Base-by-base conservation (phyloP, 1,284 basidiomycete genomes). In the Sporisorium graminicola region DNA sequence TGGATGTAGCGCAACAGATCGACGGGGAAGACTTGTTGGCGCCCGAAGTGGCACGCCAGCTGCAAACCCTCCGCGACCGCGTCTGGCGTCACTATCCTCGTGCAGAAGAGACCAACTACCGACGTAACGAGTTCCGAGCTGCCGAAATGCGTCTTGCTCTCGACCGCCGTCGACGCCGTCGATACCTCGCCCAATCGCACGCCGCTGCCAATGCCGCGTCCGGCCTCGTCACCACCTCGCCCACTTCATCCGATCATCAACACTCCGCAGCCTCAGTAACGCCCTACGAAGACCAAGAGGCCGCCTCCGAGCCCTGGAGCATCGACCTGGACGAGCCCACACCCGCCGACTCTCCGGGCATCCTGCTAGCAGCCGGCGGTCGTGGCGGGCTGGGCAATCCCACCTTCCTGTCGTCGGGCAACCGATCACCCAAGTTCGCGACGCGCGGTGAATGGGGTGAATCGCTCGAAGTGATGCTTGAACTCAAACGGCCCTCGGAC, bases 401-500 rank as follows among this genome's bases (percentile, higher is more conserved):
- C 0, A 91, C 92, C 78, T 98, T 96, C 79, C 86, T 91, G 50
- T 88, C 91, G 0, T 86, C 90, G 1, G 64, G 67, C 64, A 80
- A 82, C 43, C 79, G 83, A 10, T 80, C 85, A 22, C 87, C 87
- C 18, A 86, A 87, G 50, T 86, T 86, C 50, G 87, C 87, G 7
- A 87, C 87, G 3, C 77, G 82, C 14, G 96, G 97, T 0, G 88
- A 90, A 8, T 89, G 91, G 5, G 96, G 96, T 8, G 92, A 95
- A 77, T 90, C 91, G 9, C 87, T 95, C 69, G 92, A 92, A 1
- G 89, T 99, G 24, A 90, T 91, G 42, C 89, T 99, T n/a, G 96
- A 98, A 86, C 91, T 99, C 78, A 98, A 99, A 86, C 89, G 95
- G 7, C 89, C 96, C 2, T 94, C 95, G 0, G 96, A 99, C 85